Evolutionary conservation across 2,329 filamentous ascomycete genomes (phyloP).

Genomic region (Rhynchosporium agropyri): DNA sequence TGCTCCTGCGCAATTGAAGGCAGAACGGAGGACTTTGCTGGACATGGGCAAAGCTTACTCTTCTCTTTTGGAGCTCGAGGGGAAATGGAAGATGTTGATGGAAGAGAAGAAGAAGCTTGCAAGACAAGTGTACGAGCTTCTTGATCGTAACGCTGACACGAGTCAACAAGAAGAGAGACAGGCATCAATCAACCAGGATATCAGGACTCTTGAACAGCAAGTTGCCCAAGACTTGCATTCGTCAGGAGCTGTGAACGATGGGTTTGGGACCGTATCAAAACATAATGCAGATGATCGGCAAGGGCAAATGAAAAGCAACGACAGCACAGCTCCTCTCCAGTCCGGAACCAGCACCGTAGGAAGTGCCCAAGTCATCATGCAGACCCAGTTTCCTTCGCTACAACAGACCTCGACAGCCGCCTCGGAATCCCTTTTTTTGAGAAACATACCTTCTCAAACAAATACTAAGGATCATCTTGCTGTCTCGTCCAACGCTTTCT

Average conservation of each 20-base stretch:
- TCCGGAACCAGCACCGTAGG: conserved; percentile 32
- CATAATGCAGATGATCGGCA: conserved; percentile 3
- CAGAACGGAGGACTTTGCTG: conserved; percentile 34
- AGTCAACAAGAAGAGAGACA: conserved; percentile 32
- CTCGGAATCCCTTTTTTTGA: not conserved
- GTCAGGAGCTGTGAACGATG: conserved; percentile 39
- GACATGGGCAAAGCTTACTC: conserved; percentile 33
- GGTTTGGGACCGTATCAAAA: conserved; percentile 34
- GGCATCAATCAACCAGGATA: conserved; percentile 29
- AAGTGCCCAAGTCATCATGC: conserved; percentile 39
- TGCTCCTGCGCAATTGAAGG: conserved; percentile 33
- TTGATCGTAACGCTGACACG: conserved; percentile 32
- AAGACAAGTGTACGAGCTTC: conserved; percentile 29
- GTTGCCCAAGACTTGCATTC: conserved; percentile 32
- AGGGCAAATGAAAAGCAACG: conserved; percentile 19
- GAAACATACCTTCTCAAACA: not conserved
- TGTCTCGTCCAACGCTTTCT: not conserved
- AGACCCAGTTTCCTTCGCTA: conserved; percentile 38
- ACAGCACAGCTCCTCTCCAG: conserved; percentile 15
- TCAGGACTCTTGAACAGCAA: conserved; percentile 36
- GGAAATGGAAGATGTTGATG: conserved; percentile 23
- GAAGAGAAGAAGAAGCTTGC: conserved; percentile 34
- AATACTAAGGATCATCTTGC: conserved; percentile 9
- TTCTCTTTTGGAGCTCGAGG: conserved; percentile 20
- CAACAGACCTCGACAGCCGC: not conserved